A percentile compares a stretch with the other conserved stretches of the same genome.
phyloP scores from a whole-genome alignment of 257 asterid species.

The Solanum virginianum region DNA sequence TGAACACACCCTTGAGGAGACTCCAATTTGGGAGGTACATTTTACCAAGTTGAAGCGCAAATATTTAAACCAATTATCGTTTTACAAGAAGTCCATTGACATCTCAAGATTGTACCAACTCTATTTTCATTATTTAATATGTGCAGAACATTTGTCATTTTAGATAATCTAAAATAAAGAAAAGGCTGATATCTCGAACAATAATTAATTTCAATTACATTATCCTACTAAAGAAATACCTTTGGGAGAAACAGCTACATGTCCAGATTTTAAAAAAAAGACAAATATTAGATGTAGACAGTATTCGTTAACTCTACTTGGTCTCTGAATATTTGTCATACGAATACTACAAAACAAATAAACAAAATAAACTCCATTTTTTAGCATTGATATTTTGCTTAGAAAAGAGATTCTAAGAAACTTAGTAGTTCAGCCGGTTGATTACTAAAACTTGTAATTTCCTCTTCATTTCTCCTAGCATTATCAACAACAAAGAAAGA shows the following conservation, averaged over 20 bases:
- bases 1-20: background rate
- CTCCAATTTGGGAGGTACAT: background rate
- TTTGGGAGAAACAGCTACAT: background rate
- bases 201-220: background rate
- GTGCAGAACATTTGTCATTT: background rate
- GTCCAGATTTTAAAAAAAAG: background rate
- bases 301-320: background rate
- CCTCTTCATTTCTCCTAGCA: too few relatives aligned
- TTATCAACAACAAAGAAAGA: too few relatives aligned
- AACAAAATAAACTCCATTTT: background rate
- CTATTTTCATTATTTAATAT: background rate
- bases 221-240: background rate
- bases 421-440: too few relatives aligned
- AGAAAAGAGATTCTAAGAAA: too few relatives aligned
- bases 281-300: background rate
- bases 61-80: background rate
- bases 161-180: background rate
- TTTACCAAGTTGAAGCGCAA: background rate
- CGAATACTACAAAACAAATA: background rate
- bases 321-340: background rate
- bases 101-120: background rate
- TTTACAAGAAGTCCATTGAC: background rate
- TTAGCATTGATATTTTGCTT: background rate
- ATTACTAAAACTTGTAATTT: fast-evolving
- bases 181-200: background rate